These are phyloP conservation scores for Plasmodium coatneyi DNA, from an alignment of 169 alveolate genomes.

Conservation along the genomic window DNA sequence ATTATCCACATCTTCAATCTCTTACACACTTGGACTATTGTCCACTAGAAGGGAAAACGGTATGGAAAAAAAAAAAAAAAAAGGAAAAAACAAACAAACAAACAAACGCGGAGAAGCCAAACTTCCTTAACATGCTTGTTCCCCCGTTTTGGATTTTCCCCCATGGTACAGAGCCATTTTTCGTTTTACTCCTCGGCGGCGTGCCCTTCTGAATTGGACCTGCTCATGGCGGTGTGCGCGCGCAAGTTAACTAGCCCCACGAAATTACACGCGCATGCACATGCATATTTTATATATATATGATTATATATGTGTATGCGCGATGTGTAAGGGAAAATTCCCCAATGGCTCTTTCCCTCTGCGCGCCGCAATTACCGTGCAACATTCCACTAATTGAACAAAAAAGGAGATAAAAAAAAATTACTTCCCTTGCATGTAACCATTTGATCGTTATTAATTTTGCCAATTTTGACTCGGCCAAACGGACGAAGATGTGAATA, in stretches of 20 bases:
- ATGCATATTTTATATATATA: not conserved
- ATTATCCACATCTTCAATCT: not conserved
- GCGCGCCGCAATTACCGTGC: not conserved
- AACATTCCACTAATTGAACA: not conserved
- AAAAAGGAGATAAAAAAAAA: not conserved
- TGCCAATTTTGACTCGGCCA: not conserved
- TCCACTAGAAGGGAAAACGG: not conserved
- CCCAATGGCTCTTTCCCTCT: not conserved
- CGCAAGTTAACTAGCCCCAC: not conserved
- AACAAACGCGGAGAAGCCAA: not conserved
- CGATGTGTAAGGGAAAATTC: not conserved
- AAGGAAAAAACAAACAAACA: not conserved
- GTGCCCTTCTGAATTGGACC: not conserved
- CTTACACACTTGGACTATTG: not conserved
- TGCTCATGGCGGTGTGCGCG: not conserved
- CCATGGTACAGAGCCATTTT: not conserved
- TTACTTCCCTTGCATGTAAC: not conserved
- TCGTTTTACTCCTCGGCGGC: not conserved
- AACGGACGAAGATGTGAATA: not conserved
- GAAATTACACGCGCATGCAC: not conserved
- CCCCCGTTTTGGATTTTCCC: not conserved
- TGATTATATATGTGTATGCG: not conserved
- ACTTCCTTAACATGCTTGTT: not conserved
- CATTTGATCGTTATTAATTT: not conserved
- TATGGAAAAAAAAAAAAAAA: not conserved